These are phyloP conservation scores for Dothiorella sarmentorum DNA, from an alignment of 2,329 filamentous ascomycete species.

Conservation along the genomic window DNA sequence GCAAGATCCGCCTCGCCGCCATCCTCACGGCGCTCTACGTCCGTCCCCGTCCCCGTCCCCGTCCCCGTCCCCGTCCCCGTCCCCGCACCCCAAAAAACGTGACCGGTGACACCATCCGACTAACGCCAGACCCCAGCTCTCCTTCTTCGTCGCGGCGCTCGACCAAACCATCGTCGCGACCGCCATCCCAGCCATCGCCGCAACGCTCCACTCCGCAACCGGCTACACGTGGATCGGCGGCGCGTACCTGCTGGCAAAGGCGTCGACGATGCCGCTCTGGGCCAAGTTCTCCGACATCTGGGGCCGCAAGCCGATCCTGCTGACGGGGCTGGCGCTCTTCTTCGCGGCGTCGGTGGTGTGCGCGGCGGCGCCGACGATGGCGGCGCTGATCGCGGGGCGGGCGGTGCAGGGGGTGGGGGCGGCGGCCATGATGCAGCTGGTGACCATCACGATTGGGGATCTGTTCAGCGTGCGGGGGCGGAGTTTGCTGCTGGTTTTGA, in stretches of 20 bases:
- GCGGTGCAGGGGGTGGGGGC: slow-evolving; percentile 54
- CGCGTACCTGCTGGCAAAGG: slow-evolving; percentile 67
- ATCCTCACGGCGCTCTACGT: not conserved
- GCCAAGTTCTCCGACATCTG: slow-evolving; percentile 59
- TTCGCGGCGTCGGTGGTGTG: slow-evolving; percentile 50
- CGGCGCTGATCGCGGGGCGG: slow-evolving; percentile 53
- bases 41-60: not conserved
- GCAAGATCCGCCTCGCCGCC: not conserved
- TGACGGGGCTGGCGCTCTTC: slow-evolving; percentile 49
- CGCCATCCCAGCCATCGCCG: slow-evolving; percentile 62
- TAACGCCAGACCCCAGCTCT: slow-evolving; percentile 27
- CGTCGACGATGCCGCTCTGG: slow-evolving; percentile 68
- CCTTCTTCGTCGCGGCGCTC: slow-evolving; percentile 41
- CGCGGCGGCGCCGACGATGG: slow-evolving; percentile 46
- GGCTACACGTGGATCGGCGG: slow-evolving; percentile 78
- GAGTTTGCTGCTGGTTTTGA: slow-evolving; percentile 50
- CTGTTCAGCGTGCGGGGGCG: slow-evolving; percentile 50
- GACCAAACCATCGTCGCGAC: slow-evolving; percentile 61
- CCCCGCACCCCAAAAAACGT: no score
- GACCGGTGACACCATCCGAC: no score
- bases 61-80: no score
- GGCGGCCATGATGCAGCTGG: slow-evolving; percentile 51
- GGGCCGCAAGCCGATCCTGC: slow-evolving; percentile 54
- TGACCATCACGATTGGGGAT: slow-evolving; percentile 55
- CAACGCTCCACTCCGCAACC: slow-evolving; percentile 60